A percentile compares a stretch with the other conserved stretches of the same genome.
phyloP scores from a whole-genome alignment of 768 basidiomycete genomes.

The Tylopilus balloui region DNA sequence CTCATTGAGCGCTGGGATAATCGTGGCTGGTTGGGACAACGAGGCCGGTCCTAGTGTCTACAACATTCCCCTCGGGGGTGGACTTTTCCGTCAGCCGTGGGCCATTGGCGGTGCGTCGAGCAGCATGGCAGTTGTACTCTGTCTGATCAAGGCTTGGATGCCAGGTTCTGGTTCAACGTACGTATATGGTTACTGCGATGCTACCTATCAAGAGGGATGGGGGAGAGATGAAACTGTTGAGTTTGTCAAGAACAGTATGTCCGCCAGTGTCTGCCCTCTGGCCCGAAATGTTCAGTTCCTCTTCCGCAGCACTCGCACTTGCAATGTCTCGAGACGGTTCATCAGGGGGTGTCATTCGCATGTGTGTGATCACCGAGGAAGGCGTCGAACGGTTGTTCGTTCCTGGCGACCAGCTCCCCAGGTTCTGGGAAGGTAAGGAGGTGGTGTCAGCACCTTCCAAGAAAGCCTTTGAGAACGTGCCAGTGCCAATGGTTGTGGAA shows the following conservation, averaged over 20 bases:
- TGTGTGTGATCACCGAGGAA: conserved; percentile 94
- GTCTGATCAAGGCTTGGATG: background rate
- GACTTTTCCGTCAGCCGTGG: conserved; percentile 97
- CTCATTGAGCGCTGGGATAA: conserved; percentile 83
- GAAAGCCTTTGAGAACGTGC: conserved; percentile 19
- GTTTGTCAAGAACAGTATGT: conserved; percentile 94
- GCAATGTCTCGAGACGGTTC: conserved; percentile 99
- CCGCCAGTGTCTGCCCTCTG: background rate
- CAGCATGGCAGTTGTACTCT: background rate
- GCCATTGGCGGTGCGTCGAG: conserved; percentile 81
- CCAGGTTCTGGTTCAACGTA: conserved; percentile 94
- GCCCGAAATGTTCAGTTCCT: conserved; percentile 2
- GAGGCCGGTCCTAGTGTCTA: conserved; percentile 89
- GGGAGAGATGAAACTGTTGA: conserved; percentile 83
- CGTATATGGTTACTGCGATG: conserved; percentile 98
- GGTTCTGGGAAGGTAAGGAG: conserved; percentile 85
- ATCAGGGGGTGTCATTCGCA: conserved; percentile 94
- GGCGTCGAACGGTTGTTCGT: conserved; percentile 90
- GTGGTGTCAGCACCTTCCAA: conserved; percentile 44
- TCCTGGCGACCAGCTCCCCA: conserved; percentile 84
- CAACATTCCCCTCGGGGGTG: conserved; percentile 95
- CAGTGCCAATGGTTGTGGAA: conserved; percentile 46
- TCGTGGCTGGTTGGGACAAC: conserved; percentile 97
- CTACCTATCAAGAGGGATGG: conserved; percentile 95
- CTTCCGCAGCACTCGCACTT: conserved; percentile 69